These are phyloP conservation scores for Rhamnella rubrinervis DNA, from an alignment of 331 rosid species.

Conservation along the genomic window DNA sequence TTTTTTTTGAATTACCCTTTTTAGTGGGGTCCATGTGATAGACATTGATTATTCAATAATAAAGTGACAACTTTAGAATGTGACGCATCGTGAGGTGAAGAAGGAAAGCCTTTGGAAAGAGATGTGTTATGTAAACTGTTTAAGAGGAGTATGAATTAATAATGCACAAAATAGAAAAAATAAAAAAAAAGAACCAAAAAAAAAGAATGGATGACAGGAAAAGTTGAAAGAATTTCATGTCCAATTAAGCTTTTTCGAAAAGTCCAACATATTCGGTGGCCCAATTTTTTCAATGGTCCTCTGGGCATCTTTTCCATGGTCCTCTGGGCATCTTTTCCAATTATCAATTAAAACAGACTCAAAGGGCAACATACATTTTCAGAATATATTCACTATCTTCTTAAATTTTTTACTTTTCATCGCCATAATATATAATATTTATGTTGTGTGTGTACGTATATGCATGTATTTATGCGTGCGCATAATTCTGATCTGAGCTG, in stretches of 20 bases:
- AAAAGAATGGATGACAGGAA: conserved; percentile 26
- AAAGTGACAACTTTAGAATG: conserved; percentile 14
- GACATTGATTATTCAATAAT: conserved; percentile 1
- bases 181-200: neutral
- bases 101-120: neutral
- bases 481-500: too few relatives aligned
- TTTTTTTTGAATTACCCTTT: too few relatives aligned
- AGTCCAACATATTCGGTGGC: conserved; percentile 25
- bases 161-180: neutral
- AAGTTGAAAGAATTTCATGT: conserved; percentile 13
- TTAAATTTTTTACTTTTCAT: too few relatives aligned
- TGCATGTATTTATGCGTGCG: too few relatives aligned
- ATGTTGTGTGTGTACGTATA: too few relatives aligned
- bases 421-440: too few relatives aligned
- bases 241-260: neutral
- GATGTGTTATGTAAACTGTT: neutral
- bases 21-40: neutral
- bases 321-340: conserved; percentile 28
- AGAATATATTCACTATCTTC: neutral
- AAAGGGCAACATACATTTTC: too few relatives aligned
- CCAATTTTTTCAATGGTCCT: conserved; percentile 26
- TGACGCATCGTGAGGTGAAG: conserved; percentile 13
- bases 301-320: conserved; percentile 35
- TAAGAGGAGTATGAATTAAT: neutral
- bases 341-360: too few relatives aligned